Percentiles rank a stretch among this genome's conserved stretches.
These are phyloP conservation scores for Porphyrellus cyaneotinctus DNA, from an alignment of 768 basidiomycete species.

Conservation along the genomic window DNA sequence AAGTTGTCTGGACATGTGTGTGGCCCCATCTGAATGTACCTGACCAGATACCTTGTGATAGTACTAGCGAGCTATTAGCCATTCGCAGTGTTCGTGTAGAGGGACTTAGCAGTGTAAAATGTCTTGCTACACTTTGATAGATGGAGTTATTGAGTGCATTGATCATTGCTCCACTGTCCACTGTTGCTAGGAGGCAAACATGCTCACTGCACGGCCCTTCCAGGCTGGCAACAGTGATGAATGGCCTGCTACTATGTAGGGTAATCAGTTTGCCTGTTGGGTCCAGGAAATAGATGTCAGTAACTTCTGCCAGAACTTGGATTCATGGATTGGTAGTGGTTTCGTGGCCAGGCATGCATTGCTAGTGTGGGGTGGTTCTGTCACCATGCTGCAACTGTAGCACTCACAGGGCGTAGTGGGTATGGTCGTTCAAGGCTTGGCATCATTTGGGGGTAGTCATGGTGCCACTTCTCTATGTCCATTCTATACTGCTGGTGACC, in stretches of 20 bases:
- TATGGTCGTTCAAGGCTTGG: neutral
- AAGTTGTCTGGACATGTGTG: neutral
- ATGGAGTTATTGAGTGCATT: neutral
- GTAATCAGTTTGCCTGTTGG: neutral
- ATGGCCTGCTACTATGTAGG: neutral
- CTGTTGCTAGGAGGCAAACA: neutral
- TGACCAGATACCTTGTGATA: neutral
- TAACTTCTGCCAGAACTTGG: neutral
- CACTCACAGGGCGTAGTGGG: neutral
- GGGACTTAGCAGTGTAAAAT: neutral
- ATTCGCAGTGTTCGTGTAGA: neutral
- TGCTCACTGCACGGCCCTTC: neutral
- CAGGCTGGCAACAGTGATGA: neutral
- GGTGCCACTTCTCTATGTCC: no score
- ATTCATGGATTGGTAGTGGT: neutral
- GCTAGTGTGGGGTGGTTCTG: neutral
- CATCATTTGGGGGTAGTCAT: neutral
- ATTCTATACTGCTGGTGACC: no score
- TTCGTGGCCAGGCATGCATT: no score
- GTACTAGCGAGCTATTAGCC: neutral
- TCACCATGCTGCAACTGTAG: neutral
- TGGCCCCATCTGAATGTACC: neutral
- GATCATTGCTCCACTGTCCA: neutral
- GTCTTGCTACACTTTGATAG: neutral
- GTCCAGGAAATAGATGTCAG: neutral